Percentiles rank a stretch among this genome's conserved stretches.
These are phyloP conservation scores for Thamnidium elegans DNA, from an alignment of 192 early-diverging fungal species.

Conservation along the genomic window DNA sequence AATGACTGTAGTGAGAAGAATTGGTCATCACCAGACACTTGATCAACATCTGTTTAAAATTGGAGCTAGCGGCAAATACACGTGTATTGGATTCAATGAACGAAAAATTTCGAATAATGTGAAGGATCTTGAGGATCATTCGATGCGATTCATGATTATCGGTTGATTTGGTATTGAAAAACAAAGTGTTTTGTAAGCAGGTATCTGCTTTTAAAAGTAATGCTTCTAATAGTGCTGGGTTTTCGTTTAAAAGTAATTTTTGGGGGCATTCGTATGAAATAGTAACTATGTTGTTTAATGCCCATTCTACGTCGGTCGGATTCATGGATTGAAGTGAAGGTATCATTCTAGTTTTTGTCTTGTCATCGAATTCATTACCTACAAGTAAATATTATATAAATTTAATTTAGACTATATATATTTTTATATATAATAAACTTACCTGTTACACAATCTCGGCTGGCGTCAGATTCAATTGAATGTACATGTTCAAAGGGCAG, in stretches of 20 bases:
- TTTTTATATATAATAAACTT: not conserved
- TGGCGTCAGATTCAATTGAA: not conserved
- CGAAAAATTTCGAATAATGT: conserved; percentile 74
- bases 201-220: conserved; percentile 59
- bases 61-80: conserved; percentile 43
- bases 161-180: not conserved
- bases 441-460: conserved; percentile 1
- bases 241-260: conserved; percentile 61
- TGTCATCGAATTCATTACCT: conserved; percentile 14
- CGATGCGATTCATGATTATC: not conserved
- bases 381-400: not conserved
- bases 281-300: conserved; percentile 69
- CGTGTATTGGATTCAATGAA: conserved; percentile 60
- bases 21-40: conserved; percentile 60
- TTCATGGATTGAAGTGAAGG: conserved; percentile 67
- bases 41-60: conserved; percentile 55
- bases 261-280: conserved; percentile 58
- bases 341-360: conserved; percentile 61
- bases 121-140: conserved; percentile 37
- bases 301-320: conserved; percentile 81
- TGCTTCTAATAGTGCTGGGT: conserved; percentile 60
- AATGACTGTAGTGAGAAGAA: conserved; percentile 48
- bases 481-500: conserved; percentile 19
- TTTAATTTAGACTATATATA: not conserved
- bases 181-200: conserved; percentile 42